Conservation (phyloP, 805 yeast genomes). For the Scheffersomyces lignosus region DNA sequence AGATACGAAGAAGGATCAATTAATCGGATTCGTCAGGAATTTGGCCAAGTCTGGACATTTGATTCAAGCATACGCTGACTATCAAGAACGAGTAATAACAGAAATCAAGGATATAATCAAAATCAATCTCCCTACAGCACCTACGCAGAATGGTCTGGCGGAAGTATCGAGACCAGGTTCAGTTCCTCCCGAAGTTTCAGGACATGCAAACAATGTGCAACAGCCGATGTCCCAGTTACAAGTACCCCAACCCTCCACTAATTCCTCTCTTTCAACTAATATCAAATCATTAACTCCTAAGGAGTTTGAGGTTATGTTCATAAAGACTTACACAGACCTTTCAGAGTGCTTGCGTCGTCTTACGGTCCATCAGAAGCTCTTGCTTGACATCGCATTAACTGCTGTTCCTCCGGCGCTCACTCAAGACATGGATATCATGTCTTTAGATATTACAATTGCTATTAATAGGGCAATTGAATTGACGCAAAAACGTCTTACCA, state of each 20-base stretch:
- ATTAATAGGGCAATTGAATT: constrained; percentile 68
- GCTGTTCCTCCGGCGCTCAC: constrained; percentile 23
- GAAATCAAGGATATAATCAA: constrained; percentile 77
- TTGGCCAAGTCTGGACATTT: constrained; percentile 63
- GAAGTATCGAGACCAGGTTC: constrained; percentile 30
- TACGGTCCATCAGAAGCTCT: constrained; percentile 73
- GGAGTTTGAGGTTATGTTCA: constrained; percentile 74
- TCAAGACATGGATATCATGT: constrained; percentile 44
- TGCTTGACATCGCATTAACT: constrained; percentile 65
- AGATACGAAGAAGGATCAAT: constrained; percentile 39
- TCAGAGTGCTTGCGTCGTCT: constrained; percentile 75
- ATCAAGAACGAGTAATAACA: constrained; percentile 64
- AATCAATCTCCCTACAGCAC: constrained; percentile 51
- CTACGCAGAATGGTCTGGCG: constrained; percentile 8
- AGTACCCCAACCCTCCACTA: constrained; percentile 3
- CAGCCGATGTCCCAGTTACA: background rate
- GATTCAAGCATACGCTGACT: constrained; percentile 58
- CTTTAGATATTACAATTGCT: constrained; percentile 65
- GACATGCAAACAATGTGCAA: background rate
- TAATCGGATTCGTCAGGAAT: constrained; percentile 53
- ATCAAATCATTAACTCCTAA: constrained; percentile 67
- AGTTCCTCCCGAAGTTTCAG: constrained; percentile 22
- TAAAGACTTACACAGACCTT: constrained; percentile 57
- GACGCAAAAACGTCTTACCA: constrained; percentile 74
- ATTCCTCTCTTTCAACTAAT: constrained; percentile 28